phyloP scores from a whole-genome alignment of 2,329 filamentous ascomycete genomes.

The Talaromyces atroroseus region DNA sequence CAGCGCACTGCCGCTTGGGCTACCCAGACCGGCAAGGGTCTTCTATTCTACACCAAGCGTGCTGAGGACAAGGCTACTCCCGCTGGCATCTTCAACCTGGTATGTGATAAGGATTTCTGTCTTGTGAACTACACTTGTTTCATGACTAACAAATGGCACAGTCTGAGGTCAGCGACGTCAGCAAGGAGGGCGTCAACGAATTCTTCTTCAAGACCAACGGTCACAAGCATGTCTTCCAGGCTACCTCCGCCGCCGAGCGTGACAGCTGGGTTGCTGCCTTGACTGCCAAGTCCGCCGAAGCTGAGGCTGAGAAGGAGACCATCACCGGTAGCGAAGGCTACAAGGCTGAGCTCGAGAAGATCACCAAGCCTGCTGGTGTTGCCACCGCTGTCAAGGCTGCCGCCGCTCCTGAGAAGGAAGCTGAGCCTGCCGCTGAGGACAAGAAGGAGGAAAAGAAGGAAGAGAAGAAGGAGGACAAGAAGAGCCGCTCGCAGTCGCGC shows the following conservation, averaged over 20 bases:
- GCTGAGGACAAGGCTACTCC: conserved; percentile 74
- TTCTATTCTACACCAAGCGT: conserved; percentile 86
- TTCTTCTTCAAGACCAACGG: conserved; percentile 81
- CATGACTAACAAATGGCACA: conserved; percentile 28
- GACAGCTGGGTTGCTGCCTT: conserved; percentile 87
- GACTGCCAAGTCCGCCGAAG: conserved; percentile 76
- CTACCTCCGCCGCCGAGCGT: conserved; percentile 65
- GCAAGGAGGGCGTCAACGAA: conserved; percentile 69
- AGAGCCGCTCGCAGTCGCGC: conserved; percentile 56
- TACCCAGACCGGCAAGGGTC: conserved; percentile 87
- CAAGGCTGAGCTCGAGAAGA: conserved; percentile 75
- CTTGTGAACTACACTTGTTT: conserved; percentile 19
- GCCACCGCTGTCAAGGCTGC: conserved; percentile 21
- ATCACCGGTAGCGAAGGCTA: conserved; percentile 77
- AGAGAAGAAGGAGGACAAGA: conserved; percentile 35
- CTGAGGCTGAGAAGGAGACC: conserved; percentile 69
- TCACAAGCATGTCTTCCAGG: conserved; percentile 94
- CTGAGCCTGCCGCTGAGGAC: conserved; percentile 41
- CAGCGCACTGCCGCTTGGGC: conserved; percentile 78
- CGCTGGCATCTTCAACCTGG: conserved; percentile 76
- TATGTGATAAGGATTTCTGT: conserved; percentile 45
- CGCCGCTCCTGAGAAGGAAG: conserved; percentile 13
- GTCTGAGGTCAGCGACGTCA: conserved; percentile 65
- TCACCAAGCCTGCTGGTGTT: conserved; percentile 44
- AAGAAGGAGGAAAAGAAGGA: conserved; percentile 24